These are phyloP conservation scores for Penicillium bialowiezense DNA, from an alignment of 495 filamentous ascomycete species.

Conservation along the genomic window DNA sequence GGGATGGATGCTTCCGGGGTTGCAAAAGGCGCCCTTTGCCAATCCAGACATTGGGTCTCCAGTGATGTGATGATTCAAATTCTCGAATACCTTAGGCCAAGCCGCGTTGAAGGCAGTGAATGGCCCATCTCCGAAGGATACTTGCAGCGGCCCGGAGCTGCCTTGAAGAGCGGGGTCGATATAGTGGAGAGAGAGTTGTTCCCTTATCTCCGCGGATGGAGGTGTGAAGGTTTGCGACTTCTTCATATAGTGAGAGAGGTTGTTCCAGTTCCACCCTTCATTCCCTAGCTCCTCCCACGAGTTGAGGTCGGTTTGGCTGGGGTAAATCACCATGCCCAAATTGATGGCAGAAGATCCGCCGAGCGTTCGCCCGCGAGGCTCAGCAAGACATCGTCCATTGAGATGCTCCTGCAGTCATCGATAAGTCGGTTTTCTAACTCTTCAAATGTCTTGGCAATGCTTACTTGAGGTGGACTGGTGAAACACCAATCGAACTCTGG, in stretches of 20 bases:
- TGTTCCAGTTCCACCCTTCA: slow-evolving; percentile 50
- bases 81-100: slow-evolving; percentile 23
- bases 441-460: too few relatives aligned
- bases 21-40: slow-evolving; percentile 15
- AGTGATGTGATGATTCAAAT: slow-evolving; percentile 15
- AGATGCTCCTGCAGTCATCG: slow-evolving; percentile 15
- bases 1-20: slow-evolving; percentile 12
- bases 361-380: slow-evolving; percentile 43
- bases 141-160: slow-evolving; percentile 22
- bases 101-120: slow-evolving; percentile 18
- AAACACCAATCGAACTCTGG: slow-evolving; percentile 55
- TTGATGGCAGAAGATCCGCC: slow-evolving; percentile 59
- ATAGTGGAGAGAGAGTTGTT: neutral
- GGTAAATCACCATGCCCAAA: slow-evolving; percentile 23
- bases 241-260: slow-evolving; percentile 40
- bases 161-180: slow-evolving; percentile 4
- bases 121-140: slow-evolving; percentile 20
- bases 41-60: slow-evolving; percentile 19
- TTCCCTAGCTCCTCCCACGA: slow-evolving; percentile 52
- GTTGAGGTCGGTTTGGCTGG: slow-evolving; percentile 39
- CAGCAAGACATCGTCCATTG: slow-evolving; percentile 13
- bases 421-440: neutral
- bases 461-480: slow-evolving; percentile 46
- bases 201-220: slow-evolving; percentile 6
- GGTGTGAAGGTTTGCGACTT: slow-evolving; percentile 16